These are phyloP conservation scores for Larix kaempferi DNA, from an alignment of 75 land plant genomes.

Conservation along the genomic window DNA sequence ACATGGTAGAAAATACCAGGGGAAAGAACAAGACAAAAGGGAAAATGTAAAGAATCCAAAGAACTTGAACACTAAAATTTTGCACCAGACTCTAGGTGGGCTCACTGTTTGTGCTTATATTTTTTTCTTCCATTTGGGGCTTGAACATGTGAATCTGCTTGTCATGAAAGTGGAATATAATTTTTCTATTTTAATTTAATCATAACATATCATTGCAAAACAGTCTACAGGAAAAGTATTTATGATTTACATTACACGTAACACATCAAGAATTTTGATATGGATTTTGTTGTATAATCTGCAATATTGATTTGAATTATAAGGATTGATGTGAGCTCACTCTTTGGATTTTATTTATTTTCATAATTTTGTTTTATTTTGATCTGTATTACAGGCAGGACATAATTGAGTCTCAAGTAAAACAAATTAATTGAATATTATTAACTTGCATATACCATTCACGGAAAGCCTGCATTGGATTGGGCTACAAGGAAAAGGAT, in stretches of 20 bases:
- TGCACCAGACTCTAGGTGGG: background rate
- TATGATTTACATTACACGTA: background rate
- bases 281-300: background rate
- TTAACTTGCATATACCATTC: too few relatives aligned
- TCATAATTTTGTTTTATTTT: too few relatives aligned
- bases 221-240: background rate
- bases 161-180: background rate
- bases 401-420: too few relatives aligned
- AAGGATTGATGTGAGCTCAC: background rate
- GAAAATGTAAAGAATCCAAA: background rate
- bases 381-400: too few relatives aligned
- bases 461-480: too few relatives aligned
- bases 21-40: background rate
- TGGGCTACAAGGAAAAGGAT: too few relatives aligned
- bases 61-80: conserved; percentile 7
- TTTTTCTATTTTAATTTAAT: background rate
- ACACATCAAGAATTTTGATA: background rate
- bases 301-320: background rate
- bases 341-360: too few relatives aligned
- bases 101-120: too few relatives aligned
- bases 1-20: conserved; percentile 1
- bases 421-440: too few relatives aligned
- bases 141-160: background rate
- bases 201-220: background rate
- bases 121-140: background rate